Evolutionary conservation across 768 basidiomycete species (phyloP).

Genomic region (Calocybe indica): DNA sequence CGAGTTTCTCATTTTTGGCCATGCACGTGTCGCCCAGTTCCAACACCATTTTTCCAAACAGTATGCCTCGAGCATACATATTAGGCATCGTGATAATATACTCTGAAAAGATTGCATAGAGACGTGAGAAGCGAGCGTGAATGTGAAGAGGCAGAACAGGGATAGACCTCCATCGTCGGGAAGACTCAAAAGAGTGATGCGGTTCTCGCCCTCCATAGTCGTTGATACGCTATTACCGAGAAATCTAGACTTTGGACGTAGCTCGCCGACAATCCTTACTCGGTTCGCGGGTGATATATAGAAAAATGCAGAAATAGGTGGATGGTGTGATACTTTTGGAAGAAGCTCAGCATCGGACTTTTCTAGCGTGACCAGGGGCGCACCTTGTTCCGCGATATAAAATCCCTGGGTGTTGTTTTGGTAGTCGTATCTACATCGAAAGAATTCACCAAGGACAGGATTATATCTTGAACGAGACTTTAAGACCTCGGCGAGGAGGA

Average conservation of each 20-base stretch:
- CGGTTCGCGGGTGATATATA: constrained; percentile 91
- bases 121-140: neutral
- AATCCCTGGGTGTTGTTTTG: constrained; percentile 85
- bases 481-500: constrained; percentile 2
- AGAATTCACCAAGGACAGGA: constrained; percentile 95
- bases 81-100: constrained; percentile 96
- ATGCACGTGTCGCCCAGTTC: constrained; percentile 89
- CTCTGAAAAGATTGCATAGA: constrained; percentile 33
- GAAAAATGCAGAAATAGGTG: constrained; percentile 92
- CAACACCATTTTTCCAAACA: constrained; percentile 92
- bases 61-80: constrained; percentile 88
- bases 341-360: neutral
- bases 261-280: constrained; percentile 83
- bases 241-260: constrained; percentile 94
- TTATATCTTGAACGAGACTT: constrained; percentile 63
- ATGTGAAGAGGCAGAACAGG: constrained; percentile 4
- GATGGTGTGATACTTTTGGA: constrained; percentile 85
- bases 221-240: constrained; percentile 96
- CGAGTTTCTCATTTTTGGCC: constrained; percentile 77
- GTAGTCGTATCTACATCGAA: constrained; percentile 93
- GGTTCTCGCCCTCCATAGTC: constrained; percentile 93
- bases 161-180: constrained; percentile 82
- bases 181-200: constrained; percentile 74
- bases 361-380: constrained; percentile 3
- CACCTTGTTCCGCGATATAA: constrained; percentile 95